Evolutionary conservation across 2,329 filamentous ascomycete genomes (phyloP), one percentile per base, ranked within the genome.

Genomic region (Arthrobotrys pseudoclavata): DNA sequence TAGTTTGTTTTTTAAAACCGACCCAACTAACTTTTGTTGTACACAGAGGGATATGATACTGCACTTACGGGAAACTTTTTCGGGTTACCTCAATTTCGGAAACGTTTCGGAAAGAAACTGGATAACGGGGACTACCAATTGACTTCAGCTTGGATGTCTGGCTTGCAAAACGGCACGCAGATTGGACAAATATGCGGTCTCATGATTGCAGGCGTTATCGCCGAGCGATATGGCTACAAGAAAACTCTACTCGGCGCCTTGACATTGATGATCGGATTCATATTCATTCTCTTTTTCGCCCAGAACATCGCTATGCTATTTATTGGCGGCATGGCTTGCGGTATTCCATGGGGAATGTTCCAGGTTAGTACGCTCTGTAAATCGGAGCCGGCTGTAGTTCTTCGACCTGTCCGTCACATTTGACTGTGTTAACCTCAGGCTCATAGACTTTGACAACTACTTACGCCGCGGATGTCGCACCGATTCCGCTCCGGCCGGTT

Each of bases 391-490:
- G 48, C 5, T n/a, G 10, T 15, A 26, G 42, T 18, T 7, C 24
- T n/a, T 57, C 5, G 18, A 62, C 53, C 26, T 69, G 34, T n/a
- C n/a, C n/a, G n/a, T n/a, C n/a, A n/a, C n/a, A n/a, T n/a, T n/a
- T n/a, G 12, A 12, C 37, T 66, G 4, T 6, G 7, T 9, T 34
- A 34, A 34, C 31, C 31, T 34, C 31, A 10, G 1, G 7, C 1
- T 34, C 31, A 6, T 34, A 34, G 7, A 34, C 31, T 10, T 40
- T 76, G 6, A 76, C 71, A 47, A 61, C 89, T 77, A 89, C 90
- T 0, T 92, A 92, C 81, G 90, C 90, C 26, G 89, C 89, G 66
- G 91, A 92, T 81, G 87, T 90, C 5, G 88, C 87, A 34, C 89
- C 89, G 0, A 84, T 88, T 37, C 86, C 86, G 0, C 85, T 90